A percentile compares a stretch with the other conserved stretches of the same genome.
These are phyloP conservation scores for Mortierella alpina DNA, from an alignment of 192 early-diverging fungal species.

Conservation along the genomic window DNA sequence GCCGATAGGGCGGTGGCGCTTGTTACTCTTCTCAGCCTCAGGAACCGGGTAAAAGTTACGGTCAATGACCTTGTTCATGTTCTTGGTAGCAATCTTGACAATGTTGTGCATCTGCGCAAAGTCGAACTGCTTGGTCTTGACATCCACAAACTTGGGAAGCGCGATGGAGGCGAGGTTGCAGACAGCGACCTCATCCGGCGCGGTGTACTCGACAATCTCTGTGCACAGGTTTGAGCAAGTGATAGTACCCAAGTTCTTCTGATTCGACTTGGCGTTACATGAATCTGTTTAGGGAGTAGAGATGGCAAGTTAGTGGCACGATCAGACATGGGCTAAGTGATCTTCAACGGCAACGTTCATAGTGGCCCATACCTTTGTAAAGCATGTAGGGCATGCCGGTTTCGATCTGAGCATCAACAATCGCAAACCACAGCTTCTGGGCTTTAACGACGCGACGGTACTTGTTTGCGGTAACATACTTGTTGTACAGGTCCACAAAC, in stretches of 20 bases:
- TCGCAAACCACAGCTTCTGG: constrained; percentile 97
- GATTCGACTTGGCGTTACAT: constrained; percentile 97
- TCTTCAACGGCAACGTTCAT: neutral
- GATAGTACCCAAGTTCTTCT: constrained; percentile 98
- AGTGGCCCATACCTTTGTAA: constrained; percentile 76
- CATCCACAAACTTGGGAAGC: constrained; percentile 87
- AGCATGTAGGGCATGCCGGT: constrained; percentile 98
- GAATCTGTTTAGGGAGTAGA: constrained; percentile 67
- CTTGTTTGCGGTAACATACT: constrained; percentile 85
- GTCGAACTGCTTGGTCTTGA: constrained; percentile 72
- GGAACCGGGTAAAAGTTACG: constrained; percentile 95
- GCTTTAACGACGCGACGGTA: constrained; percentile 87
- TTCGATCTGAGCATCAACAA: constrained; percentile 96
- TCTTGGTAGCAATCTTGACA: constrained; percentile 87
- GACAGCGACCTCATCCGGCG: constrained; percentile 95
- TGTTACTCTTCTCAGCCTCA: constrained; percentile 87
- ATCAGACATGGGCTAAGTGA: neutral
- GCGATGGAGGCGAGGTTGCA: constrained; percentile 97
- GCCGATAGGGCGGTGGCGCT: constrained; percentile 86
- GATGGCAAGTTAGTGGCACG: neutral
- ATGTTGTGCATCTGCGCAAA: constrained; percentile 86
- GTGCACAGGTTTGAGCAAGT: constrained; percentile 98
- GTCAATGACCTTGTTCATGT: constrained; percentile 98
- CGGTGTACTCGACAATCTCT: constrained; percentile 95
- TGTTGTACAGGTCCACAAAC: constrained; percentile 86